Percentiles rank a stretch among this genome's conserved stretches.
Evolutionary conservation across 176 grass and related monocot species (phyloP).

Genomic region (Themeda triandra): DNA sequence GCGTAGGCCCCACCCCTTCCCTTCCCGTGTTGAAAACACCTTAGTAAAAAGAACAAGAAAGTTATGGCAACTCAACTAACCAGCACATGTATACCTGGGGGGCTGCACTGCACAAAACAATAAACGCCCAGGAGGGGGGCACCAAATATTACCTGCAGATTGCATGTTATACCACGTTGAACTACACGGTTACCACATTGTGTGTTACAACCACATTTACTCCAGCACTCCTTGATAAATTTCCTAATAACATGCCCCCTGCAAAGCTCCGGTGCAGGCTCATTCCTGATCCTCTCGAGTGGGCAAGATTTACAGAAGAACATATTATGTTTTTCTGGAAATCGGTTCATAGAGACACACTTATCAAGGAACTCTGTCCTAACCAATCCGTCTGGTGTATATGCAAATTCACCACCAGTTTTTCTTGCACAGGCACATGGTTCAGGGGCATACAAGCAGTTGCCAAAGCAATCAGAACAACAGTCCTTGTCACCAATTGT

Average conservation of each 20-base stretch:
- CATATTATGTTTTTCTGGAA: conserved; percentile 51
- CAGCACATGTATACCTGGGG: background rate
- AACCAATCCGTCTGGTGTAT: conserved; percentile 61
- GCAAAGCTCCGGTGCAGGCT: conserved; percentile 31
- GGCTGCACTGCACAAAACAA: background rate
- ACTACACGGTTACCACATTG: conserved; percentile 74
- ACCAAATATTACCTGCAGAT: conserved; percentile 54
- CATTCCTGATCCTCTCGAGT: conserved; percentile 47
- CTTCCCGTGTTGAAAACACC: conserved; percentile 69
- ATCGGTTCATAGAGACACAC: conserved; percentile 41
- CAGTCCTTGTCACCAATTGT: conserved; percentile 59
- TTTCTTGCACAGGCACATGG: conserved; percentile 70
- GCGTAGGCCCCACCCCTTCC: conserved; percentile 73
- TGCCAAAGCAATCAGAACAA: conserved; percentile 58
- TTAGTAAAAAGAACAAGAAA: conserved; percentile 1
- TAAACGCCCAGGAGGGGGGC: background rate
- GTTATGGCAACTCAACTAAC: background rate
- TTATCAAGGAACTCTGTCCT: conserved; percentile 60
- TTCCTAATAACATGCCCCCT: conserved; percentile 66
- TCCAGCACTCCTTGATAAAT: conserved; percentile 87
- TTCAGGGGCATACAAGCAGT: conserved; percentile 55
- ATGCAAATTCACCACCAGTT: conserved; percentile 64
- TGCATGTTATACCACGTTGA: conserved; percentile 54
- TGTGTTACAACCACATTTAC: conserved; percentile 68
- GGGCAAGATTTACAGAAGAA: conserved; percentile 65